Base-by-base conservation (phyloP, 768 basidiomycete species). In the Calocera viscosa region DNA sequence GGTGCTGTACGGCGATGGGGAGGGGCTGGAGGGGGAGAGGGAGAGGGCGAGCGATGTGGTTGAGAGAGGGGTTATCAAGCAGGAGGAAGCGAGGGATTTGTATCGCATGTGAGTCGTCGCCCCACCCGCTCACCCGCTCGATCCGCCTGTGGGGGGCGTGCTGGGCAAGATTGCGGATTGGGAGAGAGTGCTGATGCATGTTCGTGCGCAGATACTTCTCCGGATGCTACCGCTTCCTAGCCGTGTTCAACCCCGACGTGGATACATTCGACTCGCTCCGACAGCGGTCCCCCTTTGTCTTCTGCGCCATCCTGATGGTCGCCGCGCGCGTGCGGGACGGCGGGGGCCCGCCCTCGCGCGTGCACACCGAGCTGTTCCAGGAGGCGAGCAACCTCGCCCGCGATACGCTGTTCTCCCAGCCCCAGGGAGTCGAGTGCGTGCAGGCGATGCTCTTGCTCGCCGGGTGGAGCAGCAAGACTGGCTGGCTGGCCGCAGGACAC, bases 301-400 rank as follows among this genome's bases (percentile, higher is more conserved):
- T 97, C 28, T 86, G 94, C 71, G 86, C 87, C 28, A 94, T 97
- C 35, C 92, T 93, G 73, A 91, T 94, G 87, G 91, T 94, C 39
- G 94, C 91, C 2, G 88, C 92, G 14, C 85, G 89, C 67, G 90
- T 94, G 35, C 85, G 91, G 66, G 94, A 95, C 74, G 93, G 91
- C 32, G 94, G 94, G 73, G 89, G 90, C 19, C 70, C 71, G 1
- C 68, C 68, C 26, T 75, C 74, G 49, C 74, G 75, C 2, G 68
- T 72, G 0, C 76, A 77, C 40, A 64, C 67, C 11, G 39, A 68
- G 26, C 72, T 75, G 22, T 72, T 73, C 43, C 68, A 72, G 32
- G 76, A 77, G 63, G 72, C 75, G 17, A 70, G 75, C 34, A 67
- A 66, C 41, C 72, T 72, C 49, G 53, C 73, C 19, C 67, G 73